Conservation (phyloP, 768 basidiomycete genomes). For the Suillus decipiens region DNA sequence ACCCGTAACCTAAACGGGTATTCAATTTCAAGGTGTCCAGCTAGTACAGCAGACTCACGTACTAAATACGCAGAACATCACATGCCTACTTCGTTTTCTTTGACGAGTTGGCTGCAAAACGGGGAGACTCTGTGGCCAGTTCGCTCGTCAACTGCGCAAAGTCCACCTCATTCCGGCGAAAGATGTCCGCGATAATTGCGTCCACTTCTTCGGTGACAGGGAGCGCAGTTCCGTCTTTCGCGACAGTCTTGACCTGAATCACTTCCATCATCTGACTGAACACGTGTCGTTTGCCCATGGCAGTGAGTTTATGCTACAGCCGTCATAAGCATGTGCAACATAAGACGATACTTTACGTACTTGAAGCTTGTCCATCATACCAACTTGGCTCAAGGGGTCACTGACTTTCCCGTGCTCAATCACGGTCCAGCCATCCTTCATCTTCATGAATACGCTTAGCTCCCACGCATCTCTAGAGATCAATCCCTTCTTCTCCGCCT, state of each 20-base stretch:
- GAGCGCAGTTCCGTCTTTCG: slow-evolving; percentile 23
- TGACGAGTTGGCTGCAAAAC: slow-evolving; percentile 23
- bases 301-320: slow-evolving; percentile 26
- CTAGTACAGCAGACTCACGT: background rate
- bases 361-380: slow-evolving; percentile 33
- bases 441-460: slow-evolving; percentile 36
- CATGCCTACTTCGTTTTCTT: slow-evolving; percentile 22
- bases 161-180: slow-evolving; percentile 32
- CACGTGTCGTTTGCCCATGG: slow-evolving; percentile 33
- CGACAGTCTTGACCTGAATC: slow-evolving; percentile 32
- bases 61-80: background rate
- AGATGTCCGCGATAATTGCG: slow-evolving; percentile 33
- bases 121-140: slow-evolving; percentile 22
- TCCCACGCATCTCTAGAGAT: slow-evolving; percentile 29
- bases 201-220: slow-evolving; percentile 33
- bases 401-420: slow-evolving; percentile 30
- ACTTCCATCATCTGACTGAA: slow-evolving; percentile 36
- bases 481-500: slow-evolving; percentile 22
- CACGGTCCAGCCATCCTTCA: slow-evolving; percentile 28
- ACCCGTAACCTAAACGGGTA: background rate
- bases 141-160: slow-evolving; percentile 31
- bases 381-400: slow-evolving; percentile 21
- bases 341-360: slow-evolving; percentile 14
- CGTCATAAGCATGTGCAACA: background rate
- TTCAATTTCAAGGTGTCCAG: background rate